Percentiles rank a stretch among this genome's conserved stretches.
Conservation (phyloP, 495 filamentous ascomycete species). For the Sphaerosporella brunnea region DNA sequence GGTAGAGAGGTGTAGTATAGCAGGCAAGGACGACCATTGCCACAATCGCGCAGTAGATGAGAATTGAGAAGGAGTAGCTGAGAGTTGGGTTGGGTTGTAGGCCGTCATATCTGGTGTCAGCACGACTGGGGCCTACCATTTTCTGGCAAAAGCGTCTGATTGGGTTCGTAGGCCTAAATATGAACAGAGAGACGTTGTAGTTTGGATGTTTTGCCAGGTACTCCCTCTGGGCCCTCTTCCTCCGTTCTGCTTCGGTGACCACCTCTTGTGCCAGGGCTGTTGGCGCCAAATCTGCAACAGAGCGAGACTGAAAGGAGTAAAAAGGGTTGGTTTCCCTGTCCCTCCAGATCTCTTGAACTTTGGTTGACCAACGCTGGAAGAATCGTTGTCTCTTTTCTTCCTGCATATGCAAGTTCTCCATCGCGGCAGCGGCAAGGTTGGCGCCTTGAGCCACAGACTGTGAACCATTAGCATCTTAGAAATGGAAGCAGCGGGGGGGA, state of each 20-base stretch:
- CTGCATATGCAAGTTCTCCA: conserved; percentile 17
- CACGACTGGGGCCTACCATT: conserved; percentile 82
- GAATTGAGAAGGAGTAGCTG: conserved; percentile 83
- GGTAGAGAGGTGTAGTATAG: conserved; percentile 83
- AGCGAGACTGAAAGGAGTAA: conserved; percentile 41
- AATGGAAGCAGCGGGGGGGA: background rate
- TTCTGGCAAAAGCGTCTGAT: conserved; percentile 70
- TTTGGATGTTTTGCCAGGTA: conserved; percentile 72
- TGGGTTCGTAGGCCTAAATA: conserved; percentile 61
- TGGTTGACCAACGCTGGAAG: conserved; percentile 15
- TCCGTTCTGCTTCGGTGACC: conserved; percentile 58
- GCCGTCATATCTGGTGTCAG: conserved; percentile 67
- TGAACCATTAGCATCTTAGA: conserved; percentile 4
- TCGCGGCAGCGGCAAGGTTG: conserved; percentile 14
- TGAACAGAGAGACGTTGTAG: conserved; percentile 83
- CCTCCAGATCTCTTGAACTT: conserved; percentile 10
- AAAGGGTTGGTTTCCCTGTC: conserved; percentile 75
- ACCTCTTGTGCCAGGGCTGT: conserved; percentile 77
- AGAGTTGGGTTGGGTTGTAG: conserved; percentile 66
- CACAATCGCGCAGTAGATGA: conserved; percentile 87
- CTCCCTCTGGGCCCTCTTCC: conserved; percentile 74
- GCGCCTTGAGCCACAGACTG: conserved; percentile 17
- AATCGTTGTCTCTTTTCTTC: conserved; percentile 10
- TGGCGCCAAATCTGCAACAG: conserved; percentile 63
- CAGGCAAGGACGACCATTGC: conserved; percentile 94